Conservation (phyloP, 257 asterid species). For the Henckelia pumila region DNA sequence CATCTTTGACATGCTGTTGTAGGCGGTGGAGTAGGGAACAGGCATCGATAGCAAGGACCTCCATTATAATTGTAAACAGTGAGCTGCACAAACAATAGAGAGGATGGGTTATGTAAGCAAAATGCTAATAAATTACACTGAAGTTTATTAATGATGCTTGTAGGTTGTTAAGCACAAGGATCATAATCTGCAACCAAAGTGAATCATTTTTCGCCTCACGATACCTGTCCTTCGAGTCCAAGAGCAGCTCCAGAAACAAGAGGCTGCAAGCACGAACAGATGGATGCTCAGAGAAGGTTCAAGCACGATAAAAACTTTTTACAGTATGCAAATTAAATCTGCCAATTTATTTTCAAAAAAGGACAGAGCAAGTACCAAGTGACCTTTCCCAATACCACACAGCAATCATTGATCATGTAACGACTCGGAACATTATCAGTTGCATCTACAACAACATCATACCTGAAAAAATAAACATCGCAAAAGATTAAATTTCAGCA, state of each 20-base stretch:
- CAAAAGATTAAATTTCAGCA: conserved; percentile 24
- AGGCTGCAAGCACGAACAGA: conserved; percentile 52
- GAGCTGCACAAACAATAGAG: conserved; percentile 50
- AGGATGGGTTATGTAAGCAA: conserved; percentile 7
- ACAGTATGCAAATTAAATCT: background rate
- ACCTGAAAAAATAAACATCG: conserved; percentile 45
- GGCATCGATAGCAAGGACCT: conserved; percentile 94
- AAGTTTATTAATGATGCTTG: background rate
- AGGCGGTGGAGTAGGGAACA: conserved; percentile 97
- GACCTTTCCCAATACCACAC: conserved; percentile 91
- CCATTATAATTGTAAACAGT: conserved; percentile 86
- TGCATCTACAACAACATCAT: conserved; percentile 91
- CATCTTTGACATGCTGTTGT: conserved; percentile 95
- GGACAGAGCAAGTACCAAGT: conserved; percentile 25
- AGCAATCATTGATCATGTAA: conserved; percentile 94
- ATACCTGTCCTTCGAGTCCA: conserved; percentile 97
- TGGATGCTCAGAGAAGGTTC: conserved; percentile 21
- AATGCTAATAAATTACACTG: conserved; percentile 6
- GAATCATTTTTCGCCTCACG: conserved; percentile 18
- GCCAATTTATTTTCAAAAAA: conserved; percentile 3
- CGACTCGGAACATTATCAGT: conserved; percentile 97
- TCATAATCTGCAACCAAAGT: conserved; percentile 11
- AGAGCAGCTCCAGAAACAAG: conserved; percentile 97
- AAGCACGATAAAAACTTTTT: background rate
- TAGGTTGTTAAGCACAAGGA: background rate